Base-by-base conservation (phyloP, 2,329 filamentous ascomycete genomes). In the Colletotrichum limetticola region DNA sequence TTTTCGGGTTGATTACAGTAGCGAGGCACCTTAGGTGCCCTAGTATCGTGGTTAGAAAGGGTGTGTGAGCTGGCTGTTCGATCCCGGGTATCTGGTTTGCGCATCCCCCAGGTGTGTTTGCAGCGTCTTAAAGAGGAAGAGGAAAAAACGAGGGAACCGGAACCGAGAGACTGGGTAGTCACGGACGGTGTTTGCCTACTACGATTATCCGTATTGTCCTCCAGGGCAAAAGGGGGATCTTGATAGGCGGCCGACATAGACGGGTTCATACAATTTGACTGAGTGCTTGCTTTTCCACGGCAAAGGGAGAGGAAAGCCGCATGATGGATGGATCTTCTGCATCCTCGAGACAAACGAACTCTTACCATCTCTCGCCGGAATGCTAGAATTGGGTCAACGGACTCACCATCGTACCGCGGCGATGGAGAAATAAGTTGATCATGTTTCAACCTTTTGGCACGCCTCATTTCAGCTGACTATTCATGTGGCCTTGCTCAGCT, bases 81-180 rank as follows among this genome's bases (percentile, higher is more conserved):
- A 19, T 61, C 62, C 32, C 62, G 28, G 30, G 53, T 5, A 28
- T 53, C 37, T 35, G 56, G 42, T 1, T 26, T 60, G 26, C n/a
- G 32, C 60, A 49, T 46, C 42, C 42, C 37, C 42, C 42, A 49
- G 16, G 42, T 52, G 11, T 35, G 49, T 35, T 55, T 55, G 46
- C 8, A n/a, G 16, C 26, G 19, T 26, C 42, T n/a, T n/a, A 19
- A n/a, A 57, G 62, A 26, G n/a, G 30, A 30, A 59, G 19, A 26
- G 32, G 30, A 35, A 11, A n/a, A 12, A 22, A 19, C 52, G 59
- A 26, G 58, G 59, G 58, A 71, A 55, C 46, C 60, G 68, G 37
- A 62, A 59, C 64, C 70, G 52, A 55, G 42, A 57, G 46, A 35
- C 35, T 57, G 57, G 64, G 26, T 56, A 49, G 46, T 35, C 32